Evolutionary conservation across 2,329 filamentous ascomycete species (phyloP).

Genomic region (Fusarium sp.): DNA sequence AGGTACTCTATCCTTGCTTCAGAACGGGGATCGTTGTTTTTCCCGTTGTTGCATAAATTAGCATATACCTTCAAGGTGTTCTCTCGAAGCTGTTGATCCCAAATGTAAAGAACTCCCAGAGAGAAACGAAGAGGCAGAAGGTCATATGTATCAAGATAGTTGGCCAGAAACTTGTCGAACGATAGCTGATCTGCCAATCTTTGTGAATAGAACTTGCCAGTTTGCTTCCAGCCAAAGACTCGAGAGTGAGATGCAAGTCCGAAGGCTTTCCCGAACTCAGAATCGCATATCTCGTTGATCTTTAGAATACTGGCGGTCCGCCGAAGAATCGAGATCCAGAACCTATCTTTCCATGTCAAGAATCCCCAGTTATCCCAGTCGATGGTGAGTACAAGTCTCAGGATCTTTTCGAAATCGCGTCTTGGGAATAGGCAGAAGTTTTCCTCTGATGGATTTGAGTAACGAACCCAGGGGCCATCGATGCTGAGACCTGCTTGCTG

Average conservation of each 20-base stretch:
- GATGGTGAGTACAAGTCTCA: fast-evolving
- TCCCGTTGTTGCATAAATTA: fast-evolving
- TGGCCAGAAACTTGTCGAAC: not conserved
- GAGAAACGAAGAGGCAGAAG: fast-evolving
- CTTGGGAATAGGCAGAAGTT: not conserved
- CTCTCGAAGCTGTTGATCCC: fast-evolving
- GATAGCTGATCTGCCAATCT: not conserved
- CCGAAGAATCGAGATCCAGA: not conserved
- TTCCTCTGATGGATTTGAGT: not conserved
- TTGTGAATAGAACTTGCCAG: fast-evolving
- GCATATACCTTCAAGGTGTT: fast-evolving
- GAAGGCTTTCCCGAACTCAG: not conserved
- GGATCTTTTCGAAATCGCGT: fast-evolving
- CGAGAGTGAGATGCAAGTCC: not conserved
- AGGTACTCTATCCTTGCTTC: not conserved
- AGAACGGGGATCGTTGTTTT: not conserved
- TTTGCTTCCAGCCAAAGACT: not conserved
- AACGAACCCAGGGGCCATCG: not conserved
- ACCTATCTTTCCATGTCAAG: not conserved
- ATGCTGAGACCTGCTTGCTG: not conserved
- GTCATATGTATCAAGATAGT: fast-evolving
- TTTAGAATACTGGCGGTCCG: fast-evolving
- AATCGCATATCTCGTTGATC: not conserved
- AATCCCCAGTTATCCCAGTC: not conserved
- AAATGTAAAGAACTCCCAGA: fast-evolving